phyloP scores from a whole-genome alignment of 2,329 filamentous ascomycete species.

The Diaporthe sp. region DNA sequence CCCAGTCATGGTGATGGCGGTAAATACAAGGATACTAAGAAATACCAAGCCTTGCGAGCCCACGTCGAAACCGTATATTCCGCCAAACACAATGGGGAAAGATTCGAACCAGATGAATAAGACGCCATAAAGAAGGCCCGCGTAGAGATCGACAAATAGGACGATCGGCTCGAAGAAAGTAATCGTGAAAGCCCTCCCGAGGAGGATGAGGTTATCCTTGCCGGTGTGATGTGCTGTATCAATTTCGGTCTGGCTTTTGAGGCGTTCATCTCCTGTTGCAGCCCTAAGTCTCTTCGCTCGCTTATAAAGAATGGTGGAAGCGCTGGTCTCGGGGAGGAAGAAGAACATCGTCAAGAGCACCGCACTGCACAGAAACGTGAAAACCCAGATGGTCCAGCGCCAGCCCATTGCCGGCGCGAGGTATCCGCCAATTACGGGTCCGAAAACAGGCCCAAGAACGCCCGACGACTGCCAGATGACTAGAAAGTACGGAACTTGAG shows the following conservation, averaged over 20 bases:
- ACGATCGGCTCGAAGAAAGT: slow-evolving; percentile 6
- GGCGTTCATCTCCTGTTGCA: neutral
- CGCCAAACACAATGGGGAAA: slow-evolving; percentile 9
- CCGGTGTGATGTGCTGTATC: neutral
- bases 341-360: slow-evolving; percentile 16
- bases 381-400: slow-evolving; percentile 22
- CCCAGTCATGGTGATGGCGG: neutral
- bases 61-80: neutral
- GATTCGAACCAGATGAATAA: slow-evolving; percentile 17
- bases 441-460: slow-evolving; percentile 5
- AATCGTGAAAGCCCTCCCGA: neutral
- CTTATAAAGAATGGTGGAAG: slow-evolving; percentile 1
- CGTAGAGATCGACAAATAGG: neutral
- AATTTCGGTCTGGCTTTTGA: slow-evolving; percentile 1
- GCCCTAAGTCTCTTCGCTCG: slow-evolving; percentile 3
- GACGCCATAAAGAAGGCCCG: neutral
- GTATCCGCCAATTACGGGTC: slow-evolving; percentile 3
- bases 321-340: slow-evolving; percentile 13
- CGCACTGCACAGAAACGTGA: neutral
- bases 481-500: neutral
- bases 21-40: neutral
- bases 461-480: neutral
- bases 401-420: slow-evolving; percentile 14
- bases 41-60: neutral
- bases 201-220: neutral